phyloP scores from a whole-genome alignment of 176 grass and related monocot species.

The Musa troglodytarum region DNA sequence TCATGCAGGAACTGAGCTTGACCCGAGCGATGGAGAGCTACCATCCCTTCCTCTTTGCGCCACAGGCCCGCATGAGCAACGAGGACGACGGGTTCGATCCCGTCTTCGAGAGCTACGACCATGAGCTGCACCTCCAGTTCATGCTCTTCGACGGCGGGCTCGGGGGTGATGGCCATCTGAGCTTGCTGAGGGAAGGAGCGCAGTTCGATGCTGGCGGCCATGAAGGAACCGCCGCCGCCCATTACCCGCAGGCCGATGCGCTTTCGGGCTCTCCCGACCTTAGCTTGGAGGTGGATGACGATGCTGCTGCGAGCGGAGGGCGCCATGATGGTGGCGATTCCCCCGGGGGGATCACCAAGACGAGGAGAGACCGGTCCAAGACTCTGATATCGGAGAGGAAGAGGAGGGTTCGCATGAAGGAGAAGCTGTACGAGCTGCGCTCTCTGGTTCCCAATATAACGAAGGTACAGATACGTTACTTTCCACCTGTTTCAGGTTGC shows the following conservation, averaged over 20 bases:
- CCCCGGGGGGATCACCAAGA: constrained; percentile 17
- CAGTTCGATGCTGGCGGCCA: neutral
- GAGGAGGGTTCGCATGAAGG: constrained; percentile 82
- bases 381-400: constrained; percentile 84
- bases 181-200: neutral
- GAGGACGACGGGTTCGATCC: neutral
- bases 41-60: neutral
- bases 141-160: neutral
- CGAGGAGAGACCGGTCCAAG: constrained; percentile 73
- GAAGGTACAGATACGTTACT: constrained; percentile 29
- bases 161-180: neutral
- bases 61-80: neutral
- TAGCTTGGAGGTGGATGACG: neutral
- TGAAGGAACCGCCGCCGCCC: neutral
- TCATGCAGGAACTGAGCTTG: neutral
- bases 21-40: neutral
- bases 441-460: constrained; percentile 89
- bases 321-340: constrained; percentile 33
- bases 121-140: neutral
- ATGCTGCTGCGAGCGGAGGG: neutral
- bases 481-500: too few species aligned
- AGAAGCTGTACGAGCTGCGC: constrained; percentile 86
- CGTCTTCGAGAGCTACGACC: neutral
- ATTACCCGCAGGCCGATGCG: neutral
- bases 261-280: neutral